Conservation (phyloP, 495 filamentous ascomycete genomes). For the Lasiosphaeris hirsuta region DNA sequence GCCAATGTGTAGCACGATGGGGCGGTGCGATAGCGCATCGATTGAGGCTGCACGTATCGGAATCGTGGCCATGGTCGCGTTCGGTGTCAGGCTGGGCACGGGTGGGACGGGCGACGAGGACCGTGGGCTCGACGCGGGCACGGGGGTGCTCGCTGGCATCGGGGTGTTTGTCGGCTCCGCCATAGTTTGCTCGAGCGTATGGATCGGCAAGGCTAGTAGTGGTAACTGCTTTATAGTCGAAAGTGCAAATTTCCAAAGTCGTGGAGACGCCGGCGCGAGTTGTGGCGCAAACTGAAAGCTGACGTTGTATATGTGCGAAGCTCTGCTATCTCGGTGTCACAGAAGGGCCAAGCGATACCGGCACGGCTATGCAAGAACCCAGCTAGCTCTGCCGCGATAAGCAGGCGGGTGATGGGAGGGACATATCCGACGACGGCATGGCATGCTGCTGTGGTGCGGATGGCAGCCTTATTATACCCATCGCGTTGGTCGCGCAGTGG, state of each 20-base stretch:
- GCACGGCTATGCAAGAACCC: conserved; percentile 14
- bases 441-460: not conserved
- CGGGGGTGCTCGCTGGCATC: conserved; percentile 41
- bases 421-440: conserved; percentile 9
- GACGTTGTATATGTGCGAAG: too few relatives aligned
- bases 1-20: conserved; percentile 63
- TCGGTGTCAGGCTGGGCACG: conserved; percentile 21
- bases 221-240: too few relatives aligned
- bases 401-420: conserved; percentile 14
- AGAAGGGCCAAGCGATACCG: conserved; percentile 9
- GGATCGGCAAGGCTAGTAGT: not conserved
- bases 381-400: conserved; percentile 18
- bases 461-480: not conserved
- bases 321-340: too few relatives aligned
- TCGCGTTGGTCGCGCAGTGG: not conserved
- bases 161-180: conserved; percentile 50
- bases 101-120: conserved; percentile 40
- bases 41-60: conserved; percentile 5
- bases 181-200: conserved; percentile 26
- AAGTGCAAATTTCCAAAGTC: too few relatives aligned
- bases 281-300: too few relatives aligned
- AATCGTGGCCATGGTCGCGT: conserved; percentile 20
- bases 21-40: conserved; percentile 13
- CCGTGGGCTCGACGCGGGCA: conserved; percentile 41
- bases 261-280: too few relatives aligned